These are phyloP conservation scores for Sergeia podlipaevii DNA, from an alignment of 208 protist species.

Conservation along the genomic window DNA sequence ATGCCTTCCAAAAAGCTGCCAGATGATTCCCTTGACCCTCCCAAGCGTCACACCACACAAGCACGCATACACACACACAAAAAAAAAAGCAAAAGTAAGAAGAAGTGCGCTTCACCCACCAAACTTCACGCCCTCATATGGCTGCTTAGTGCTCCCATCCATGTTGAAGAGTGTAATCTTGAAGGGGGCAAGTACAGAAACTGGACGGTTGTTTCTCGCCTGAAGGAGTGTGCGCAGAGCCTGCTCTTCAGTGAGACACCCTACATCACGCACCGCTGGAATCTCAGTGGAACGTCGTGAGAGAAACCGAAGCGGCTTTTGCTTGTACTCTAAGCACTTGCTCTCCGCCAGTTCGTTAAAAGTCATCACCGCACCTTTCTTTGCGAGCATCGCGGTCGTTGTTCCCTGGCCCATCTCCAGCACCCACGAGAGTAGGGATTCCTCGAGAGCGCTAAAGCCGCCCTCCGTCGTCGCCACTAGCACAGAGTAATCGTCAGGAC, in stretches of 20 bases:
- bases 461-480: slow-evolving; percentile 67
- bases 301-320: slow-evolving; percentile 30
- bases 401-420: slow-evolving; percentile 75
- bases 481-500: slow-evolving; percentile 39
- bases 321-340: slow-evolving; percentile 43
- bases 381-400: slow-evolving; percentile 66
- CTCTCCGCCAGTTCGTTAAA: slow-evolving; percentile 76
- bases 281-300: slow-evolving; percentile 24
- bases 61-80: neutral
- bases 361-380: slow-evolving; percentile 83
- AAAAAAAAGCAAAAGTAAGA: slow-evolving; percentile 11
- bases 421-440: slow-evolving; percentile 66
- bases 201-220: slow-evolving; percentile 38
- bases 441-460: slow-evolving; percentile 64
- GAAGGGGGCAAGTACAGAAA: slow-evolving; percentile 63
- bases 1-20: neutral
- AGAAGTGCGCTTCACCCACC: slow-evolving; percentile 29
- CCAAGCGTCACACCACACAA: too few species aligned
- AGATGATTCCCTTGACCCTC: too few species aligned
- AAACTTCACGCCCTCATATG: slow-evolving; percentile 89
- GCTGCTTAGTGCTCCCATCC: slow-evolving; percentile 62
- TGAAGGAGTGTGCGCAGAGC: slow-evolving; percentile 70
- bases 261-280: slow-evolving; percentile 58
- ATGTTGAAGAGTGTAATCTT: slow-evolving; percentile 88
- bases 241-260: slow-evolving; percentile 65